Evolutionary conservation across 257 asterid species (phyloP).

Genomic region (Handroanthus guayacan): DNA sequence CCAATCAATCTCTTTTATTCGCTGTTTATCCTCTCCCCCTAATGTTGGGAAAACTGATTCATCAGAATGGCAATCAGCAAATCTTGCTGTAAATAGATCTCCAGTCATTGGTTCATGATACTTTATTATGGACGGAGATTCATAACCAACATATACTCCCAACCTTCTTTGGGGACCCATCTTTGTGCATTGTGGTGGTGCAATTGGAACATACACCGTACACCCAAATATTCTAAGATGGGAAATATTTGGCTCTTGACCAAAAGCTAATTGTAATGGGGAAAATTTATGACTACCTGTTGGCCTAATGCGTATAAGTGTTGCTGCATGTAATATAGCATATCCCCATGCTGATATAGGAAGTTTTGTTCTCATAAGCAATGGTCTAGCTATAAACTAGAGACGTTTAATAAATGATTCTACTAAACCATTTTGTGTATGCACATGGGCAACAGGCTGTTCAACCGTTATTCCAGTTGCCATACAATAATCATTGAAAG

Average conservation of each 20-base stretch:
- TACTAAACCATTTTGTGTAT: neutral
- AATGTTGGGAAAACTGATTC: neutral
- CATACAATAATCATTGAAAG: neutral
- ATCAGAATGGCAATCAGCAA: slow-evolving; percentile 1
- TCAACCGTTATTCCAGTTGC: neutral
- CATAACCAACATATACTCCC: neutral
- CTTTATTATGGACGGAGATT: neutral
- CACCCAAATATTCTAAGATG: no score
- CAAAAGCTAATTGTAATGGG: no score
- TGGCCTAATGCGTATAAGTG: neutral
- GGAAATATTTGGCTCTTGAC: no score
- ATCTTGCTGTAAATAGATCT: slow-evolving; percentile 4
- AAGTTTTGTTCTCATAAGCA: neutral
- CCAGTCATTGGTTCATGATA: neutral
- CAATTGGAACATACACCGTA: neutral
- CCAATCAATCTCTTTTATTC: neutral
- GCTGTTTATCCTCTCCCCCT: neutral
- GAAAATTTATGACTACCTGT: no score
- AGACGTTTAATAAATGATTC: neutral
- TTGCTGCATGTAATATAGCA: neutral
- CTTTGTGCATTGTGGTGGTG: neutral
- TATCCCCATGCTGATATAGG: neutral
- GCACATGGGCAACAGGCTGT: no score
- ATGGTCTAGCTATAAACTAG: neutral
- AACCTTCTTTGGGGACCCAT: neutral